Evolutionary conservation across 2,329 filamentous ascomycete genomes (phyloP), one percentile per base, ranked within the genome.

Genomic region (Trichophyton simii): DNA sequence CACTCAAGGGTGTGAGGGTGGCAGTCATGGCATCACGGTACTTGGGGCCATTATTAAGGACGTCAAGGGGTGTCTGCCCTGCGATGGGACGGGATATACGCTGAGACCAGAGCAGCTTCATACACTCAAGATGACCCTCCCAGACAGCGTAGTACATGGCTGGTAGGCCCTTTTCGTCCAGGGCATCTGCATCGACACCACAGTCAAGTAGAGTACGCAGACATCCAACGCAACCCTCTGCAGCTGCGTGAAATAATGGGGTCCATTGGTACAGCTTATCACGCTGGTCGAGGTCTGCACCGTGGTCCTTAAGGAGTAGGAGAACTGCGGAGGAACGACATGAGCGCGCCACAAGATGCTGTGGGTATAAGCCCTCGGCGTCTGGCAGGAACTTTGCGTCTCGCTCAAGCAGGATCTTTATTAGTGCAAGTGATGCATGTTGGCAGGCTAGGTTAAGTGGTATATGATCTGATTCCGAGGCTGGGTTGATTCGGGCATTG

Each of bases 251-350:
- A 62, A 99, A 94, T 3, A 99, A 79, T 0, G 94, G 91, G 1
- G 94, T 97, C 94, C 94, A 99, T 63, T 92, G 90, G 68, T 97
- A 97, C 15, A 99, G 80, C 75, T 96, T 97, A 74, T 99, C 94
- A 36, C 89, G 81, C 72, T 97, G 91, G 69, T 99, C 85, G 50
- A 99, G 80, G 71, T 99, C 87, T 22, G 91, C 92, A 1, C 91
- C 91, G 69, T 94, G 91, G 58, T 87, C 81, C 71, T 91, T 87
- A 11, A 99, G 79, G 44, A 96, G 79, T 13, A 91, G 77, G 9
- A 97, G 79, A 31, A 96, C 82, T 60, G 89, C 81, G 0, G 91
- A 88, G 0, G 85, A 88, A 69, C 91, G 86, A 2, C 90, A 90
- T 34, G 92, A 94, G 61, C 94, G 83, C 25, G 94, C 92, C 20